Evolutionary conservation across 2,329 filamentous ascomycete genomes (phyloP), one percentile per base, ranked within the genome.

Genomic region (Sporothrix inflata): DNA sequence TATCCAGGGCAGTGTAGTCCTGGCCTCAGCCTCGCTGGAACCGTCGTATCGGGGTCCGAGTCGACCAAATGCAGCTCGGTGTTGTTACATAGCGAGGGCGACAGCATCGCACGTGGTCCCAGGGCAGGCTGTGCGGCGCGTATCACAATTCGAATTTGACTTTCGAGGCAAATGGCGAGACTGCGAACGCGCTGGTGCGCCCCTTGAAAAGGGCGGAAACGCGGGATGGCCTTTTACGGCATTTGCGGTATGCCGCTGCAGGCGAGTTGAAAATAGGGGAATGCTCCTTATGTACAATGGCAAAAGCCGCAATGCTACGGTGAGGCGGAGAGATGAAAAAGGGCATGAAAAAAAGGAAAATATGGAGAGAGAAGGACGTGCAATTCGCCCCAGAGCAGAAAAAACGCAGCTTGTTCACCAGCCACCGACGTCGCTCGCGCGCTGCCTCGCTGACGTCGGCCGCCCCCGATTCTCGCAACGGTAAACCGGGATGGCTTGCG

Each of bases 381-480:
- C 40, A 19, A 65, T 27, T 27, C 60, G 60, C 38, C 38, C n/a
- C 60, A 38, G 21, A 40, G 4, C 55, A 57, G n/a, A 53, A 69
- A 57, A 69, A 57, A 51, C 51, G 66, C 66, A 69, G 24, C 60
- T 34, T 6, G 11, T 51, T 42, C 30, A 38, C 38, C 14, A 11
- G 34, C 66, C 67, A 69, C 68, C 68, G 38, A 60, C 67, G 68
- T 61, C 51, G 68, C 68, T 70, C 68, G 24, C 8, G 16, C 34
- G 9, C 7, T 45, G 14, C 53, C 24, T 60, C 40, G 40, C 53
- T 45, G 68, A 34, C 53, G 14, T 57, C 24, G 51, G 16, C 38
- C 12, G 38, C 53, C 51, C 34, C 68, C 68, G 68, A 70, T 70
- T 47, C 38, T 70, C 68, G 68, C 68, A 70, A 19, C 68, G 53